Evolutionary conservation across 306 rosid species (phyloP).

Genomic region (Sicyos baderoa): DNA sequence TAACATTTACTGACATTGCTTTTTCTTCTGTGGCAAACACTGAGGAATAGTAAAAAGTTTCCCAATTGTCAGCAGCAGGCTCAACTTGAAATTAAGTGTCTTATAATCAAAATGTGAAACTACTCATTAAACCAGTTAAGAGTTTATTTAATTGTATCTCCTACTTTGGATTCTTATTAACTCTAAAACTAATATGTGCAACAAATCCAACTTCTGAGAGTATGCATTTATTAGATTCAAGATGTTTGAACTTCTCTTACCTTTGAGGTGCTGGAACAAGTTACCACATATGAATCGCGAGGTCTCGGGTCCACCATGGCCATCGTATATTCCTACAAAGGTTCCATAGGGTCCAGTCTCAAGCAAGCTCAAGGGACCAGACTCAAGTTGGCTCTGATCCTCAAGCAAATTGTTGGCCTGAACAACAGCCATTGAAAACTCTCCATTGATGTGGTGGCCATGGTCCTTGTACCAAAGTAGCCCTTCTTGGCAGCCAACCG

Average conservation of each 20-base stretch:
- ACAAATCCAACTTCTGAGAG: background rate
- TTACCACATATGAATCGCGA: constrained; percentile 63
- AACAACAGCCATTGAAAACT: constrained; percentile 86
- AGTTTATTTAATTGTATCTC: background rate
- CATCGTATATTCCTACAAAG: constrained; percentile 77
- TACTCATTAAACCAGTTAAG: background rate
- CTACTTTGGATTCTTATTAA: background rate
- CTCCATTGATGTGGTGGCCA: constrained; percentile 82
- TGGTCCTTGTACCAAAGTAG: constrained; percentile 85
- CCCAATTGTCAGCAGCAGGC: background rate
- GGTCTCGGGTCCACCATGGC: constrained; percentile 96
- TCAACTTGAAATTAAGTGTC: constrained; percentile 3
- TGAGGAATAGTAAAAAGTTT: constrained; percentile 17
- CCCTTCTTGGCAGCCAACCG: constrained; percentile 71
- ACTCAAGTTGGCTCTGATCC: constrained; percentile 94
- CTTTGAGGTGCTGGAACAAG: constrained; percentile 71
- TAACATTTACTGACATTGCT: constrained; percentile 72
- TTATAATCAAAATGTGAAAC: background rate
- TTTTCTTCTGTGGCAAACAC: constrained; percentile 80
- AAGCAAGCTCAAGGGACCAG: constrained; percentile 72
- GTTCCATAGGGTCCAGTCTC: constrained; percentile 79
- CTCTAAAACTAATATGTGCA: background rate
- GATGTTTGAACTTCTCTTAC: constrained; percentile 36
- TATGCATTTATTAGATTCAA: background rate
- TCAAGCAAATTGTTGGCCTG: constrained; percentile 95